These are phyloP conservation scores for Pezicula neosporulosa DNA, from an alignment of 2,329 filamentous ascomycete species.

Conservation along the genomic window DNA sequence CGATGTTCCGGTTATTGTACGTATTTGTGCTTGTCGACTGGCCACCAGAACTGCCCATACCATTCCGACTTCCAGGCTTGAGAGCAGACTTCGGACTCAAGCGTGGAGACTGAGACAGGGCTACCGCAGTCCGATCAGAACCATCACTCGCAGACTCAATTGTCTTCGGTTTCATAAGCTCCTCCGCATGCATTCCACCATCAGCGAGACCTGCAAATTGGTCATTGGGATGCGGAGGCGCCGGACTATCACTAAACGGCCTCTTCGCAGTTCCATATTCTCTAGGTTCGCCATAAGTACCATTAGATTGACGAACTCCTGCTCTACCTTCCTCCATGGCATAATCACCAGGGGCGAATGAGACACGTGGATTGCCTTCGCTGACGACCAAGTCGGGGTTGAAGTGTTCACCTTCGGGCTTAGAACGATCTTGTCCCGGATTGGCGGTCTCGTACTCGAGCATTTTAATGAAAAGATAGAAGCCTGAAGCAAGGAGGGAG, in stretches of 20 bases:
- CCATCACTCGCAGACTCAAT: background rate
- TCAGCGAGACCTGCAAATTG: constrained; percentile 13
- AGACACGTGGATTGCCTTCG: constrained; percentile 6
- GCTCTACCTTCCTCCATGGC: constrained; percentile 6
- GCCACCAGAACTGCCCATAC: constrained; percentile 1
- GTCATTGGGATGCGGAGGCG: constrained; percentile 17
- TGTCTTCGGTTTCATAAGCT: background rate
- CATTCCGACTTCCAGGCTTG: constrained; percentile 5
- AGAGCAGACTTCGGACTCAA: constrained; percentile 5
- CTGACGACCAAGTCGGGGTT: constrained; percentile 10
- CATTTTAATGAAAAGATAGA: constrained; percentile 48
- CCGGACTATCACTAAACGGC: constrained; percentile 13
- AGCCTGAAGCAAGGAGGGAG: constrained; percentile 41
- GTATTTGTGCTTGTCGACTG: constrained; percentile 6
- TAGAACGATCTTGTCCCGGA: constrained; percentile 25
- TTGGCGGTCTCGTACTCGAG: constrained; percentile 48
- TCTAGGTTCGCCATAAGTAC: constrained; percentile 2
- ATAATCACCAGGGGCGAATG: constrained; percentile 14
- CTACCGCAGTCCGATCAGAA: constrained; percentile 2
- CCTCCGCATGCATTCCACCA: constrained; percentile 11
- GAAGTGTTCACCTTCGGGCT: constrained; percentile 14
- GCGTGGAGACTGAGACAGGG: background rate
- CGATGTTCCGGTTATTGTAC: constrained; percentile 7
- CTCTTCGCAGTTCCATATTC: constrained; percentile 10
- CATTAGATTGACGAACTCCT: background rate